These are phyloP conservation scores for Quercus lobata DNA, from an alignment of 331 rosid species.

Conservation along the genomic window DNA sequence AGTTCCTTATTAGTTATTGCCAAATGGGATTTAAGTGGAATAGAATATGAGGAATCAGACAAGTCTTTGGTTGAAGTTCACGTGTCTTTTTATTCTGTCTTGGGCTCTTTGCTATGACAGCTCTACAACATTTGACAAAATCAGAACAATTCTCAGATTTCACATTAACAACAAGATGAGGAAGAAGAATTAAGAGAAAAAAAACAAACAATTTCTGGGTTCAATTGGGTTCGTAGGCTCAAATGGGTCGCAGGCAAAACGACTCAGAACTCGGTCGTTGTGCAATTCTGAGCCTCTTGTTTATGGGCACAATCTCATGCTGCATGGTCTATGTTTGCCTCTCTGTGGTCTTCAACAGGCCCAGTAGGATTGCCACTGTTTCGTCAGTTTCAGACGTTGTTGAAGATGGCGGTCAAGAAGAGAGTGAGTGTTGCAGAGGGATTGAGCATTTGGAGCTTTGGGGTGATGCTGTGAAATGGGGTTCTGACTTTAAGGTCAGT, in stretches of 20 bases:
- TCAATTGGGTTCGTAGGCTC: neutral
- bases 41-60: neutral
- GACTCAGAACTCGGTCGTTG: constrained; percentile 30
- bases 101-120: neutral
- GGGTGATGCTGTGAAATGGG: constrained; percentile 64
- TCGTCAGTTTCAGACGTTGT: neutral
- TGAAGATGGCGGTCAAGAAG: constrained; percentile 2
- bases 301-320: constrained; percentile 39
- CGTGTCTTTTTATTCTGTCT: neutral
- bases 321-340: constrained; percentile 31
- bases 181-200: neutral
- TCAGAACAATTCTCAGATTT: neutral
- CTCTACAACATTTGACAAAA: neutral
- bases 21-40: neutral
- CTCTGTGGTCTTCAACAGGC: constrained; percentile 3
- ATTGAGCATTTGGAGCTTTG: constrained; percentile 49
- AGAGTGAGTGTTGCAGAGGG: constrained; percentile 35
- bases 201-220: constrained; percentile 4
- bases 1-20: neutral
- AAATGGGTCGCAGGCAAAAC: constrained; percentile 50
- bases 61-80: neutral
- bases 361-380: neutral
- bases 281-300: constrained; percentile 28
- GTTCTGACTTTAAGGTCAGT: constrained; percentile 40
- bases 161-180: neutral